A percentile compares a stretch with the other conserved stretches of the same genome.
Conservation (phyloP, 2,329 filamentous ascomycete genomes). For the Immersiporthe knoxdaviesiana region DNA sequence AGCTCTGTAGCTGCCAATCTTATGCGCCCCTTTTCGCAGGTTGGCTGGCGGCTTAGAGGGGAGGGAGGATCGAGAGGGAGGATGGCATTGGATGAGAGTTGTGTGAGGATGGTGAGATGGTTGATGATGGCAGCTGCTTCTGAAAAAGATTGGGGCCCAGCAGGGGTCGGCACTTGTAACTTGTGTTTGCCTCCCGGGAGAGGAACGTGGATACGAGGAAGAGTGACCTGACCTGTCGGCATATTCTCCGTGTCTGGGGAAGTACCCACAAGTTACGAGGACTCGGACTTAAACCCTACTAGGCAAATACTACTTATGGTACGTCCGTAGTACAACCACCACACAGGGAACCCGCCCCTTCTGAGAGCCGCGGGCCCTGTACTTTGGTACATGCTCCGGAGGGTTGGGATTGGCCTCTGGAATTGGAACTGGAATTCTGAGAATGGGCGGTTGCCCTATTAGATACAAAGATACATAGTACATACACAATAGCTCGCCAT, state of each 20-base stretch:
- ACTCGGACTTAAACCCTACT: background rate
- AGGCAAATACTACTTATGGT: background rate
- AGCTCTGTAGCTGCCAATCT: background rate
- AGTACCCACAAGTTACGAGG: constrained; percentile 13
- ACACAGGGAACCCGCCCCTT: background rate
- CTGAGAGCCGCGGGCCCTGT: background rate
- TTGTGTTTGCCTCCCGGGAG: background rate
- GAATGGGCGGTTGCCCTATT: background rate
- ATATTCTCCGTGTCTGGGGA: constrained; percentile 3
- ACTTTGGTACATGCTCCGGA: background rate
- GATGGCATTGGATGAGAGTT: background rate
- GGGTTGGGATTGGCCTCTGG: background rate
- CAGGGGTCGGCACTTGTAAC: no score
- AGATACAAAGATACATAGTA: background rate
- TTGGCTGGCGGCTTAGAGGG: background rate
- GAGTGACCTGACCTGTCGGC: constrained; percentile 19
- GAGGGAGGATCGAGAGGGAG: background rate
- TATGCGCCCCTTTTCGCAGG: background rate
- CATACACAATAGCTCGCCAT: background rate
- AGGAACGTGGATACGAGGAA: constrained; percentile 2
- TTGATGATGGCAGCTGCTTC: background rate
- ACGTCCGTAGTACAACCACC: background rate
- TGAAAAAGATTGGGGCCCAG: background rate
- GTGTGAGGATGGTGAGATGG: background rate
- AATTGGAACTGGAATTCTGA: background rate